phyloP scores from a whole-genome alignment of 1,139 yeast species.

The Geotrichum carabidarum region DNA sequence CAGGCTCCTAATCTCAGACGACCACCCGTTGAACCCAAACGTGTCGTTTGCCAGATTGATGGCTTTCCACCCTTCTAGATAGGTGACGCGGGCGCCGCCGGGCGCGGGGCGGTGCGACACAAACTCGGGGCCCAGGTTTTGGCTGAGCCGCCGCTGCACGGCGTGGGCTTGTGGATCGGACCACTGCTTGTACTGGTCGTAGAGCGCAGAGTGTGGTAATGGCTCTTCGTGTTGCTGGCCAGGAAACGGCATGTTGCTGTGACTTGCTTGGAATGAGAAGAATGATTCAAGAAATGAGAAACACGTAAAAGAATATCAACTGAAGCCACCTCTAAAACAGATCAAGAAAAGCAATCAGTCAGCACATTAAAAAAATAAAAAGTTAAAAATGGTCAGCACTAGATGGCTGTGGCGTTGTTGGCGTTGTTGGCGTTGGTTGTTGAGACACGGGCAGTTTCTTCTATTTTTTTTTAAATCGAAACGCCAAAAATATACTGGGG shows the following conservation, averaged over 20 bases:
- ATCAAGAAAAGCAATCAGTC: too few species aligned
- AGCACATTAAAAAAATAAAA: too few species aligned
- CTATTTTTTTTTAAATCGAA: too few species aligned
- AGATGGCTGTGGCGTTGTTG: too few species aligned
- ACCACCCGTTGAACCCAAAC: slow-evolving; percentile 69
- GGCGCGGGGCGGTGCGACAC: slow-evolving; percentile 71
- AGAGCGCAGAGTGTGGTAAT: background rate
- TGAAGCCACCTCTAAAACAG: background rate
- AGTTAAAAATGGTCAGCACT: too few species aligned
- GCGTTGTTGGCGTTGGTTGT: too few species aligned
- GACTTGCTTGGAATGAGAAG: background rate
- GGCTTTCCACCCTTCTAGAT: slow-evolving; percentile 45
- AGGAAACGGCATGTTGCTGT: slow-evolving; percentile 5
- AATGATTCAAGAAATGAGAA: background rate
- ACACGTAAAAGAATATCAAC: background rate
- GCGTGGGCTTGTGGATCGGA: slow-evolving; percentile 3
- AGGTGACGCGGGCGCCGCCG: slow-evolving; percentile 39
- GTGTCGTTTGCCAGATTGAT: slow-evolving; percentile 55
- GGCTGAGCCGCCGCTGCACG: slow-evolving; percentile 28
- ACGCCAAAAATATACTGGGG: too few species aligned
- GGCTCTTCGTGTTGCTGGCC: slow-evolving; percentile 4
- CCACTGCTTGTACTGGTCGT: background rate
- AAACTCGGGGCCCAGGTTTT: slow-evolving; percentile 77
- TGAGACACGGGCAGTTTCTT: too few species aligned
- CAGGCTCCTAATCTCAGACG: slow-evolving; percentile 43